phyloP scores from a whole-genome alignment of 495 filamentous ascomycete species.

The Penicillium soppii region DNA sequence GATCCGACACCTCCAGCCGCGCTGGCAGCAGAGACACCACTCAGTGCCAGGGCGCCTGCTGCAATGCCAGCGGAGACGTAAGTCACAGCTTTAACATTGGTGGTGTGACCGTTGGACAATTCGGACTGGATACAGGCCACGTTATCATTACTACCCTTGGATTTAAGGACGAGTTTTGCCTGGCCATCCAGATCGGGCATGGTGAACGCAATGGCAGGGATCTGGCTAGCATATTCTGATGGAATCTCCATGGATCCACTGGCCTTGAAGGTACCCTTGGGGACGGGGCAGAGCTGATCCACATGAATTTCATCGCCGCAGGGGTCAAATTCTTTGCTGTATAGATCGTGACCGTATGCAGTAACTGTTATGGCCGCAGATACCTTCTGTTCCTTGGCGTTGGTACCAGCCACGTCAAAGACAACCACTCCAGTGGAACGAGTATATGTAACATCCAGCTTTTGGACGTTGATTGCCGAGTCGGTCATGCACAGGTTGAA shows the following conservation, averaged over 20 bases:
- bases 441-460: constrained; percentile 77
- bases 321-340: constrained; percentile 78
- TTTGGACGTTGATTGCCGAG: constrained; percentile 67
- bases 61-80: constrained; percentile 86
- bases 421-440: constrained; percentile 64
- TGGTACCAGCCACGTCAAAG: constrained; percentile 85
- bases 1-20: constrained; percentile 64
- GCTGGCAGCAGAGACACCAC: constrained; percentile 68
- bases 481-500: constrained; percentile 72
- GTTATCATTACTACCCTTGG: constrained; percentile 55
- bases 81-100: constrained; percentile 69
- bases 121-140: constrained; percentile 82
- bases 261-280: constrained; percentile 70
- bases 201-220: constrained; percentile 87
- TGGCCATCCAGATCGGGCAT: constrained; percentile 88
- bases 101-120: constrained; percentile 84
- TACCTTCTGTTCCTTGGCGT: constrained; percentile 72
- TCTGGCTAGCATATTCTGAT: constrained; percentile 62
- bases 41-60: constrained; percentile 76
- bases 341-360: constrained; percentile 84
- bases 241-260: constrained; percentile 69
- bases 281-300: constrained; percentile 79
- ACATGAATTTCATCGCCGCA: constrained; percentile 67
- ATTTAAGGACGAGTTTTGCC: constrained; percentile 73
- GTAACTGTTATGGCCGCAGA: constrained; percentile 73